Evolutionary conservation across 768 basidiomycete species (phyloP).

Genomic region (Lyophyllum atratum): DNA sequence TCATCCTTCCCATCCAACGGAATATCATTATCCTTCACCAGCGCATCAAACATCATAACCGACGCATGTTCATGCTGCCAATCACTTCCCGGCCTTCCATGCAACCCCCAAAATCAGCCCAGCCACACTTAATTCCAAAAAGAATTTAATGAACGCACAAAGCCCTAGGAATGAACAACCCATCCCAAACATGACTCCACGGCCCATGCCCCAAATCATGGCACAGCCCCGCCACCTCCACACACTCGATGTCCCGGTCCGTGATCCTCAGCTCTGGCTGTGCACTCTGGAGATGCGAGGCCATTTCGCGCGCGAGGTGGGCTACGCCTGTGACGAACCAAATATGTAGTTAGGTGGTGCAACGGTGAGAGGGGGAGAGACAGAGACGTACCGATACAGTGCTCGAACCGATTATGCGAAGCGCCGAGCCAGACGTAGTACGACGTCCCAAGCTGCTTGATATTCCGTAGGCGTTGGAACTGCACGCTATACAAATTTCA

Average conservation of each 20-base stretch:
- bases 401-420: conserved; percentile 82
- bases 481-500: conserved; percentile 52
- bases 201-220: conserved; percentile 89
- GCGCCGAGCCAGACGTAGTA: conserved; percentile 79
- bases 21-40: conserved; percentile 59
- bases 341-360: background rate
- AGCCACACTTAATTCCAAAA: background rate
- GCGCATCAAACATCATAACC: conserved; percentile 78
- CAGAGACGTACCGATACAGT: conserved; percentile 70
- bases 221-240: conserved; percentile 79
- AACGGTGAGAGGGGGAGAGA: background rate
- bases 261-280: conserved; percentile 70
- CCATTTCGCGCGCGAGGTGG: conserved; percentile 68
- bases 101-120: background rate
- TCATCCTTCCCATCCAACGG: conserved; percentile 49
- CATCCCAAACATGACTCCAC: conserved; percentile 86
- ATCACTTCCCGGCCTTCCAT: conserved; percentile 39
- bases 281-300: conserved; percentile 49
- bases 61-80: conserved; percentile 85
- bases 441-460: conserved; percentile 82
- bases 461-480: conserved; percentile 74
- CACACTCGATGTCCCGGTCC: conserved; percentile 71
- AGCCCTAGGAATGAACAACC: conserved; percentile 65
- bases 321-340: conserved; percentile 61
- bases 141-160: conserved; percentile 56